phyloP scores from a whole-genome alignment of 805 yeast species.

The Candida michaelii region DNA sequence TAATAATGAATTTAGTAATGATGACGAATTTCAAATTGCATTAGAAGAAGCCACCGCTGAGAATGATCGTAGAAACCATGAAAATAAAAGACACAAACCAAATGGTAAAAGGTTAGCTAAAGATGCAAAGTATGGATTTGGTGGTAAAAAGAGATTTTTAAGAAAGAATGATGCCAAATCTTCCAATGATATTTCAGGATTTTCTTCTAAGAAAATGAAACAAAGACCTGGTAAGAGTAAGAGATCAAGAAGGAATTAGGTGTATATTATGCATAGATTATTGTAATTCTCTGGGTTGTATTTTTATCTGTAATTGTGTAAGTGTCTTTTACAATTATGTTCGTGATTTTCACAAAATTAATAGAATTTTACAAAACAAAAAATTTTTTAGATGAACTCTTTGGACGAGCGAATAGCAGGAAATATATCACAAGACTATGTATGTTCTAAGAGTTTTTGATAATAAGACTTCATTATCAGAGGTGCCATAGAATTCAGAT shows the following conservation, averaged over 20 bases:
- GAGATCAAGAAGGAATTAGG: constrained; percentile 27
- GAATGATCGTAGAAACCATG: constrained; percentile 33
- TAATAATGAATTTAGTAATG: constrained; percentile 65
- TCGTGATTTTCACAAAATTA: constrained; percentile 3
- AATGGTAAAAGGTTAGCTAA: constrained; percentile 69
- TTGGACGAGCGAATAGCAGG: no score
- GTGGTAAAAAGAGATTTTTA: constrained; percentile 75
- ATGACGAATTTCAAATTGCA: constrained; percentile 82
- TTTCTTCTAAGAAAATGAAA: constrained; percentile 54
- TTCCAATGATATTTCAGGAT: constrained; percentile 63
- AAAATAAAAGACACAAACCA: constrained; percentile 53
- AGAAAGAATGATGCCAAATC: constrained; percentile 74
- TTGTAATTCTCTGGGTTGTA: no score
- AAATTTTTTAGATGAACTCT: no score
- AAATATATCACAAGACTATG: no score
- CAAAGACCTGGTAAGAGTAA: constrained; percentile 47
- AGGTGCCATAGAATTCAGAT: no score
- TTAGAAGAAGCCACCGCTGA: constrained; percentile 85
- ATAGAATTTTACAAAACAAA: no score
- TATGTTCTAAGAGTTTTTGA: no score
- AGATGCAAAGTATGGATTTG: constrained; percentile 70
- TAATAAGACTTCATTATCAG: no score
- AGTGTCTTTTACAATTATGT: no score
- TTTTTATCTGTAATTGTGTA: no score
- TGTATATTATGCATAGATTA: constrained; percentile 7